A percentile compares a stretch with the other conserved stretches of the same genome.
phyloP scores from a whole-genome alignment of 345 rosid genomes.

The Lumnitzera racemosa region DNA sequence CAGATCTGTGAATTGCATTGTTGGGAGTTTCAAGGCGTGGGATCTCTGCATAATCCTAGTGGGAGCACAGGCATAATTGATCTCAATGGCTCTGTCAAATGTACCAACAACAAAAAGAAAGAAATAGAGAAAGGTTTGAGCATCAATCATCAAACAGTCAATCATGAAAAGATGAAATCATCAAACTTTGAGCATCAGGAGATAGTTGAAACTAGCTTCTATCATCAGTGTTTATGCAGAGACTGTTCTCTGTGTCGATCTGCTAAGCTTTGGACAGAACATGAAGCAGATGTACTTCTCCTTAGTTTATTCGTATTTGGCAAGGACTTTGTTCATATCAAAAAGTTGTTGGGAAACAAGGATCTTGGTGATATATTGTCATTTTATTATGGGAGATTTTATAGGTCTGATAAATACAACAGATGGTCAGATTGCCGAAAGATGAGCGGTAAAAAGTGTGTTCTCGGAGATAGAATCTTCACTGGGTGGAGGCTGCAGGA shows the following conservation, averaged over 20 bases:
- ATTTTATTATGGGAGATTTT: constrained; percentile 58
- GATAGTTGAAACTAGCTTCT: constrained; percentile 10
- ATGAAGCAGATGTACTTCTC: constrained; percentile 40
- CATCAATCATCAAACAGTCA: constrained; percentile 12
- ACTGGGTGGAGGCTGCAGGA: constrained; percentile 70
- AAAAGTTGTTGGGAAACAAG: constrained; percentile 39
- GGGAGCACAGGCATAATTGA: constrained; percentile 11
- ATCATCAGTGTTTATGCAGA: constrained; percentile 5
- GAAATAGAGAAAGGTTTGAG: constrained; percentile 24
- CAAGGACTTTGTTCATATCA: constrained; percentile 40
- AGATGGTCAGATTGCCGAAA: constrained; percentile 55
- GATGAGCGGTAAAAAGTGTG: constrained; percentile 34
- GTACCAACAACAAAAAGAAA: background rate
- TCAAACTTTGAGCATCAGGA: constrained; percentile 15
- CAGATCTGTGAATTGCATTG: constrained; percentile 20
- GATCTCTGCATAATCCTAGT: constrained; percentile 4
- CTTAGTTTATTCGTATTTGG: constrained; percentile 58
- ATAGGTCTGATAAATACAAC: constrained; percentile 33
- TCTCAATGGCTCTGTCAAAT: constrained; percentile 20
- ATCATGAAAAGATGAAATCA: constrained; percentile 23
- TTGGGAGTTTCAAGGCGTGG: constrained; percentile 10
- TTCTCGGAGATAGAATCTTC: constrained; percentile 48
- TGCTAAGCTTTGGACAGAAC: constrained; percentile 33
- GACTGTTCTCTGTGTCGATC: constrained; percentile 24
- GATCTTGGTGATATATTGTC: constrained; percentile 40